phyloP scores from a whole-genome alignment of 225 moss, liverwort and hornwort genomes.

The Rhytidiadelphus loreus region DNA sequence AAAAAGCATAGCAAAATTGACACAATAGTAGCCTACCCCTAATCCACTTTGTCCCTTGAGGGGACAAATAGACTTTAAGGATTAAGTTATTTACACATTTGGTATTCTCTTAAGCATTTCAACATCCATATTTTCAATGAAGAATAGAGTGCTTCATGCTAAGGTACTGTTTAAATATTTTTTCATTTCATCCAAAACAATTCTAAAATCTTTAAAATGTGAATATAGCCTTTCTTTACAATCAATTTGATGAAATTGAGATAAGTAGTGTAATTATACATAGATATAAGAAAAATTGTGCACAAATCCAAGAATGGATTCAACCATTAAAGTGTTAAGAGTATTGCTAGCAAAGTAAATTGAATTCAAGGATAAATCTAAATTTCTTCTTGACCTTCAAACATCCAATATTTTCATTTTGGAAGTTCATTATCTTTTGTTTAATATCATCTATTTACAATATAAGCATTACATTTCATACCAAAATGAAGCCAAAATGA shows the following conservation, averaged over 20 bases:
- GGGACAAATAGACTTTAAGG: neutral
- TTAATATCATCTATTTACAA: neutral
- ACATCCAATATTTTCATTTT: neutral
- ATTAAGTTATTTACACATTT: neutral
- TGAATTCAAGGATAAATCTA: neutral
- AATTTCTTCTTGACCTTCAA: neutral
- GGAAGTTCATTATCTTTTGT: neutral
- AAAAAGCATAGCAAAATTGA: no score
- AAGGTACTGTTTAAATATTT: neutral
- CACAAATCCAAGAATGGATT: neutral
- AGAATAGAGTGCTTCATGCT: neutral
- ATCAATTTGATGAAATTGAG: neutral
- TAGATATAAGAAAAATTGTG: neutral
- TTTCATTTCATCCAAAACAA: neutral
- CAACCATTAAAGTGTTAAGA: neutral
- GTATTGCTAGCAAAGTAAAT: neutral
- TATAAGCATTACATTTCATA: neutral
- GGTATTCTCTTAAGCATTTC: neutral
- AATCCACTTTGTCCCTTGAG: neutral
- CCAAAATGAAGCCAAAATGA: neutral
- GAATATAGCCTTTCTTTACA: no score
- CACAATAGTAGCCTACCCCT: rapidly evolving
- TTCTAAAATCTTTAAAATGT: neutral
- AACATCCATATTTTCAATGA: neutral
- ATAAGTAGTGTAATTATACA: neutral